A percentile compares a stretch with the other conserved stretches of the same genome.
These are phyloP conservation scores for Nasturtium officinale DNA, from an alignment of 345 rosid genomes.

Conservation along the genomic window DNA sequence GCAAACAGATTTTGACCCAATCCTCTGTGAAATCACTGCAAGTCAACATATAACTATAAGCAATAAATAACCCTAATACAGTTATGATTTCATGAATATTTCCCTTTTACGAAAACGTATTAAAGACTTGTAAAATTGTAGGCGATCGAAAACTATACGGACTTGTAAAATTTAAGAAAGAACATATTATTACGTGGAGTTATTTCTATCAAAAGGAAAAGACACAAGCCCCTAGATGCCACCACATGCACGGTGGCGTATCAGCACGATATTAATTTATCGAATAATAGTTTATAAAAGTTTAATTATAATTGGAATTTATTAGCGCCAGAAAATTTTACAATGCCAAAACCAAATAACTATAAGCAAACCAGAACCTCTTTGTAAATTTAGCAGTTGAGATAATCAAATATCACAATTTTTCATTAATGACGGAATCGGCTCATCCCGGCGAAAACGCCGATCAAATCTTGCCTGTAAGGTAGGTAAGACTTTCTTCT, in stretches of 20 bases:
- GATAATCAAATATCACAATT: neutral
- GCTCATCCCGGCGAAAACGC: slow-evolving; percentile 39
- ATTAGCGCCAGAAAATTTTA: neutral
- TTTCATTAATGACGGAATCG: slow-evolving; percentile 20
- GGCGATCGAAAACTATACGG: too few species aligned
- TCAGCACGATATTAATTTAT: too few species aligned
- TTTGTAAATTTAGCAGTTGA: neutral
- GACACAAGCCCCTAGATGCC: slow-evolving; percentile 98
- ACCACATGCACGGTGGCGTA: slow-evolving; percentile 95
- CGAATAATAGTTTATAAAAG: too few species aligned
- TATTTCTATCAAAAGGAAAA: slow-evolving; percentile 65
- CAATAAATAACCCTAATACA: too few species aligned
- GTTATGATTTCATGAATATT: neutral
- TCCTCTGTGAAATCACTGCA: slow-evolving; percentile 88
- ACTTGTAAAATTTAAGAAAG: neutral
- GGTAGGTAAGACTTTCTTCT: slow-evolving; percentile 43
- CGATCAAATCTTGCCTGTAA: slow-evolving; percentile 42
- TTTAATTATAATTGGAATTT: too few species aligned
- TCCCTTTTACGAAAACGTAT: neutral
- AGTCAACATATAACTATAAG: neutral
- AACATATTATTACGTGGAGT: slow-evolving; percentile 57
- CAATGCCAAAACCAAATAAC: slow-evolving; percentile 3
- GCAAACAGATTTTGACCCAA: slow-evolving; percentile 83
- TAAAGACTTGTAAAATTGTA: neutral
- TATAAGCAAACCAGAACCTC: neutral